A percentile compares a stretch with the other conserved stretches of the same genome.
phyloP scores from a whole-genome alignment of 495 filamentous ascomycete species.

The Talaromyces trachyspermus region DNA sequence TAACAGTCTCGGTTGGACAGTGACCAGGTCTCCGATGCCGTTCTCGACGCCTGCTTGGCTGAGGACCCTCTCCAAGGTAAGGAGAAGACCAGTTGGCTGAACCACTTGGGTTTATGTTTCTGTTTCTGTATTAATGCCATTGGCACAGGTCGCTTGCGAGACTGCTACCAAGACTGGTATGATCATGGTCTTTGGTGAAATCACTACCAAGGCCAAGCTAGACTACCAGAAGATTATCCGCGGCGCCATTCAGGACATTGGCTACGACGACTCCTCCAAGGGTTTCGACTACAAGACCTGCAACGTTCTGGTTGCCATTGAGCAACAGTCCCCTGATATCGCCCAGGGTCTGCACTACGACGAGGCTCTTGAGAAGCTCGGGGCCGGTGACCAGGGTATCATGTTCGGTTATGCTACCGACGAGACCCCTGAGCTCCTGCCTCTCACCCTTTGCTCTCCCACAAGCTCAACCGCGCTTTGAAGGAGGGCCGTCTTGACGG shows the following conservation, averaged over 20 bases:
- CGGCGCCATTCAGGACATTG: slow-evolving; percentile 92
- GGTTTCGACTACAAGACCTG: slow-evolving; percentile 99
- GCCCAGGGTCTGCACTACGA: slow-evolving; percentile 97
- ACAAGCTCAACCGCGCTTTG: slow-evolving; percentile 95
- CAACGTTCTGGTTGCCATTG: slow-evolving; percentile 97
- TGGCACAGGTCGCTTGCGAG: slow-evolving; percentile 73
- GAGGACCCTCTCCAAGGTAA: slow-evolving; percentile 92
- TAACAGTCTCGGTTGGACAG: slow-evolving; percentile 22
- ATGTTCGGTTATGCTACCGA: slow-evolving; percentile 99
- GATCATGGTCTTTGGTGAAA: slow-evolving; percentile 99
- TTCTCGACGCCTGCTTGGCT: slow-evolving; percentile 93
- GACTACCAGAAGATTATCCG: slow-evolving; percentile 99
- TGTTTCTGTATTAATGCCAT: not conserved
- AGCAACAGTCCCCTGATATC: slow-evolving; percentile 98
- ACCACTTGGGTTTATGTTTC: no score
- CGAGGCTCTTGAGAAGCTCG: slow-evolving; percentile 91
- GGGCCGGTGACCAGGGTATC: slow-evolving; percentile 99
- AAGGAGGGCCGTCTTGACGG: slow-evolving; percentile 78
- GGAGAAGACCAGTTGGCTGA: no score
- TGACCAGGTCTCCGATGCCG: slow-evolving; percentile 96
- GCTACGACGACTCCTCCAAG: slow-evolving; percentile 93
- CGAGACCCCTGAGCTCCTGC: slow-evolving; percentile 95
- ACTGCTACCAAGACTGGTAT: slow-evolving; percentile 99
- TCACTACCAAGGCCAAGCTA: slow-evolving; percentile 87
- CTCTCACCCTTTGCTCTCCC: slow-evolving; percentile 85